Conservation (phyloP, 2,329 filamentous ascomycete species). For the Plenodomus lindquistii region DNA sequence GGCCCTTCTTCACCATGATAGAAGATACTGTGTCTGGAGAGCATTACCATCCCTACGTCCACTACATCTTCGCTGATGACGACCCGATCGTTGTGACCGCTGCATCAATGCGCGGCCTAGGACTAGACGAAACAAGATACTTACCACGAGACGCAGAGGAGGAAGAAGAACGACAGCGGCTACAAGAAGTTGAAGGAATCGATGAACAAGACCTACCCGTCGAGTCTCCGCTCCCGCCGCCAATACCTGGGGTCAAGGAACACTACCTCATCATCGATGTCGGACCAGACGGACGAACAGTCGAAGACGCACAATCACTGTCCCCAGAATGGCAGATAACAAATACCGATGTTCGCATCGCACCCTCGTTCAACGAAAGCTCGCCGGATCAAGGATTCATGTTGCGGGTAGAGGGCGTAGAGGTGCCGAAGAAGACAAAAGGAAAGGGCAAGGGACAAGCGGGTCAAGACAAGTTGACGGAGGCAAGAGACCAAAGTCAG, state of each 20-base stretch:
- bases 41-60: slow-evolving; percentile 81
- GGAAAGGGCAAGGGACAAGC: slow-evolving; percentile 34
- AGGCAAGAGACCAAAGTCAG: slow-evolving; percentile 34
- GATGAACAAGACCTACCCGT: slow-evolving; percentile 29
- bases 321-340: slow-evolving; percentile 73
- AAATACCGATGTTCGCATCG: slow-evolving; percentile 56
- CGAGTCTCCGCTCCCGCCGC: slow-evolving; percentile 51
- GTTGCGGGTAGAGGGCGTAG: slow-evolving; percentile 64
- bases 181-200: slow-evolving; percentile 24
- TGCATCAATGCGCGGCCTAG: slow-evolving; percentile 61
- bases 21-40: slow-evolving; percentile 73
- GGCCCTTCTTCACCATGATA: slow-evolving; percentile 83
- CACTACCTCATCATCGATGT: slow-evolving; percentile 63
- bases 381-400: slow-evolving; percentile 56
- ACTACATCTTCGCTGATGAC: slow-evolving; percentile 94
- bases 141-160: slow-evolving; percentile 31
- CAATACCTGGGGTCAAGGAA: slow-evolving; percentile 54
- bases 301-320: slow-evolving; percentile 73
- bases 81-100: slow-evolving; percentile 76
- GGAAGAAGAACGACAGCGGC: slow-evolving; percentile 18
- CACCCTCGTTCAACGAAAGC: slow-evolving; percentile 65
- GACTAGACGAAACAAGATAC: slow-evolving; percentile 50
- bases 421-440: slow-evolving; percentile 35
- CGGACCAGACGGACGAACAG: slow-evolving; percentile 49
- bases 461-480: slow-evolving; percentile 31